Base-by-base conservation (phyloP, 2,329 filamentous ascomycete genomes). In the Diaporthe ampelina region DNA sequence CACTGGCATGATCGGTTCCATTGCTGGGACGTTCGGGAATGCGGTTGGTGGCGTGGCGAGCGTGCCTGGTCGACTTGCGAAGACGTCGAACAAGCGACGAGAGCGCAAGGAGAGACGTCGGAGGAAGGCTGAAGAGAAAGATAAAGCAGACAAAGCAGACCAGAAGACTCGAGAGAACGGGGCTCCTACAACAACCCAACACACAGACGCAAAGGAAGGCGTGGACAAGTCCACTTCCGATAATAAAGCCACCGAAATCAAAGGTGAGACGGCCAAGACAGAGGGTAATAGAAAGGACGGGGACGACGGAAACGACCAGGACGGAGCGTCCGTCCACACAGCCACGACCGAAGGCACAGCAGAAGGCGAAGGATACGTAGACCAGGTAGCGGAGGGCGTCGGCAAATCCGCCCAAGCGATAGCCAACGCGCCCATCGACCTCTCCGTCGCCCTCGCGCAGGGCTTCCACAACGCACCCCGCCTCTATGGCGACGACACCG, bases 391-490 rank as follows among this genome's bases (percentile, higher is more conserved):
- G 4, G 84, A 84, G 72, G 90, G 88, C 1, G 82, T 91, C 24
- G 83, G 83, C 32, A 86, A 87, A 76, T 87, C 89, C 0, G 86
- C 86, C 0, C 79, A 83, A 2, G 88, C 90, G 5, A 81, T 92
- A 5, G 86, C 85, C 9, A 86, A 84, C 75, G 88, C 90, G 0
- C 92, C 92, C 0, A 88, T 92, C 76, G 88, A 92, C 77, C 80
- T 93, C 3, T 86, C 88, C 0, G 82, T 93, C 54, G 90, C 91
- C 0, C 80, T 94, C 2, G 90, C 91, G 1, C 91, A 93, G 79
- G 92, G 92, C 1, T 93, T 94, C 76, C 92, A 94, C 80, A 94
- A 94, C 76, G 91, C 91, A 0, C 92, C 92, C 1, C 88, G 91
- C 2, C 85, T 94, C 0, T 94, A 94, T 77, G 92, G 92, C 19